These are phyloP conservation scores for Spatholobus suberectus DNA, from an alignment of 306 rosid species.

Conservation along the genomic window DNA sequence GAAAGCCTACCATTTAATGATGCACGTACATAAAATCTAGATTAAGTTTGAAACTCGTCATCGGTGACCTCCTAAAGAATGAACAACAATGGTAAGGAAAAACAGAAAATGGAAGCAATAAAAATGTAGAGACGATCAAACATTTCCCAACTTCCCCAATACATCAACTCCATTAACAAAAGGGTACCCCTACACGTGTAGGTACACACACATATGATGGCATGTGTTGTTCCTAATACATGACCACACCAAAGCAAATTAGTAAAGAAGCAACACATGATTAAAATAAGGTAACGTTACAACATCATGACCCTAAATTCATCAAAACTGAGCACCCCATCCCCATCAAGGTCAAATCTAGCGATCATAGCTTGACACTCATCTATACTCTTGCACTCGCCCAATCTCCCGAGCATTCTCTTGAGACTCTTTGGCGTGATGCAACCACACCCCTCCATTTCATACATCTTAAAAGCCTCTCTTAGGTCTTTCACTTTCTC, in stretches of 20 bases:
- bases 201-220: neutral
- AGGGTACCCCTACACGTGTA: neutral
- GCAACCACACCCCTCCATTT: constrained; percentile 64
- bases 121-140: neutral
- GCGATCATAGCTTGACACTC: constrained; percentile 67
- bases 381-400: constrained; percentile 60
- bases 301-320: constrained; percentile 79
- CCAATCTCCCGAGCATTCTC: constrained; percentile 64
- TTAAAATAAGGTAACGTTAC: constrained; percentile 27
- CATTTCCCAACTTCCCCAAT: neutral
- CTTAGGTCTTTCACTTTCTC: constrained; percentile 61
- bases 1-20: neutral
- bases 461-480: constrained; percentile 82
- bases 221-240: neutral
- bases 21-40: too few species aligned
- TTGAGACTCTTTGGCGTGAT: constrained; percentile 72
- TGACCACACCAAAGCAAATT: neutral
- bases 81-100: neutral
- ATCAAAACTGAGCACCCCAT: constrained; percentile 78
- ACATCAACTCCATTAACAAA: neutral
- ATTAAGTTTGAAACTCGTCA: neutral
- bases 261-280: neutral
- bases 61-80: neutral
- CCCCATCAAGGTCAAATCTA: constrained; percentile 70
- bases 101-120: neutral